Evolutionary conservation across 2,329 filamentous ascomycete genomes (phyloP).

Genomic region (Fusarium verrucosum): DNA sequence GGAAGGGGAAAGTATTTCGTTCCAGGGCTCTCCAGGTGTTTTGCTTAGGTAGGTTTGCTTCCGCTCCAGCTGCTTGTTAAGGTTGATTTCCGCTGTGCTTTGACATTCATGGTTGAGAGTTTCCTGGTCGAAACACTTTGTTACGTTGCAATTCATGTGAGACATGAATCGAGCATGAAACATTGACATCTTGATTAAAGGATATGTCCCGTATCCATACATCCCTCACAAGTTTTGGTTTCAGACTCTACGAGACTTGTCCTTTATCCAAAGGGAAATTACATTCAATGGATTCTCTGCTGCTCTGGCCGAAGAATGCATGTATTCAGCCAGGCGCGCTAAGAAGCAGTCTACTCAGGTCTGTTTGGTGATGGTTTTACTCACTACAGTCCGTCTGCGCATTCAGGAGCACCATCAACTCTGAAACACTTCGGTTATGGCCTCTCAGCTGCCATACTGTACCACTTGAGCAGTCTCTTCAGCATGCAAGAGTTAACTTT

Average conservation of each 20-base stretch:
- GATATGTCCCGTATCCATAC: neutral
- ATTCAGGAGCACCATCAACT: constrained; percentile 6
- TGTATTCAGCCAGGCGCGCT: neutral
- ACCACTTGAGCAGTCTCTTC: neutral
- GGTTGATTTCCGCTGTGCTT: too few species aligned
- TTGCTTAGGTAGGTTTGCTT: too few species aligned
- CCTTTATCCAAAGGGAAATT: neutral
- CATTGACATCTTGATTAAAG: constrained; percentile 1
- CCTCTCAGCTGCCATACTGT: neutral
- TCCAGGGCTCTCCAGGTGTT: neutral
- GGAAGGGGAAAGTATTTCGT: constrained; percentile 12
- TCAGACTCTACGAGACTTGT: neutral
- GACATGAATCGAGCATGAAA: constrained; percentile 16
- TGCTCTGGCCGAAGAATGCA: constrained; percentile 12
- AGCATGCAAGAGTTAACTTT: neutral
- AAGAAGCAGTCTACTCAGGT: neutral
- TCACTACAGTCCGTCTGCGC: neutral
- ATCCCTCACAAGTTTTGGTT: neutral
- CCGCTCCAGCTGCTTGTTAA: too few species aligned
- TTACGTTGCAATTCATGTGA: constrained; percentile 1
- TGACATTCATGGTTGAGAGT: constrained; percentile 7
- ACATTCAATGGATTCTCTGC: constrained; percentile 15
- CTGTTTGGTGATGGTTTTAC: neutral
- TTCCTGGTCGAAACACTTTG: constrained; percentile 5
- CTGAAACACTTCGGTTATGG: constrained; percentile 11